A percentile compares a stretch with the other conserved stretches of the same genome.
These are phyloP conservation scores for Haplosporangium sp. DNA, from an alignment of 371 early-diverging fungal species.

Conservation along the genomic window DNA sequence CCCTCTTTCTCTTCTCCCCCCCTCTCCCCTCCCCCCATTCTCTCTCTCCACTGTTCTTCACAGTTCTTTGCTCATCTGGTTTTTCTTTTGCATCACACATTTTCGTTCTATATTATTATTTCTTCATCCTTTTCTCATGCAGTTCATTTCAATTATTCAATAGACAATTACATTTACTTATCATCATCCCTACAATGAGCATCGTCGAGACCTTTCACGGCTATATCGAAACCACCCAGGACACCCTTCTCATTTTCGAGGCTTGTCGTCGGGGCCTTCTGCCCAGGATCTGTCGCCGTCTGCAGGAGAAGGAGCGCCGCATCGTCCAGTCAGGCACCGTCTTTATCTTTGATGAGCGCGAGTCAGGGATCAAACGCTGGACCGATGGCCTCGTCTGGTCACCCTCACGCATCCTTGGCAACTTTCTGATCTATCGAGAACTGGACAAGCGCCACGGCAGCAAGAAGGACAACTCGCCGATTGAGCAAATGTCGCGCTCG, in stretches of 20 bases:
- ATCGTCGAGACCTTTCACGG: slow-evolving; percentile 77
- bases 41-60: no score
- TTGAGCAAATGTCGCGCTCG: slow-evolving; percentile 34
- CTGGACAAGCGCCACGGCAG: slow-evolving; percentile 64
- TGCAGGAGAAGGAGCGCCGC: slow-evolving; percentile 78
- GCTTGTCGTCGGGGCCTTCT: slow-evolving; percentile 76
- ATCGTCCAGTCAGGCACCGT: slow-evolving; percentile 78
- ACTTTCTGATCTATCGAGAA: slow-evolving; percentile 83
- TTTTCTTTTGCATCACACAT: no score
- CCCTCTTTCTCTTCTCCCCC: no score
- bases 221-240: slow-evolving; percentile 76
- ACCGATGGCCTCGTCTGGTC: slow-evolving; percentile 91
- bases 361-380: slow-evolving; percentile 89
- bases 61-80: no score
- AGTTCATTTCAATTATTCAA: no score
- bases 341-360: slow-evolving; percentile 84
- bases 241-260: slow-evolving; percentile 82
- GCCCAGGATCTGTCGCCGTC: slow-evolving; percentile 73
- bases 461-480: slow-evolving; percentile 51
- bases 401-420: slow-evolving; percentile 83
- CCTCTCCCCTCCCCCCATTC: no score
- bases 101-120: no score
- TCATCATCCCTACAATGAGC: slow-evolving; percentile 39
- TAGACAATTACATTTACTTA: no score
- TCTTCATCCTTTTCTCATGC: no score